These are phyloP conservation scores for Crotalaria pallida DNA, from an alignment of 306 rosid genomes.

Conservation along the genomic window DNA sequence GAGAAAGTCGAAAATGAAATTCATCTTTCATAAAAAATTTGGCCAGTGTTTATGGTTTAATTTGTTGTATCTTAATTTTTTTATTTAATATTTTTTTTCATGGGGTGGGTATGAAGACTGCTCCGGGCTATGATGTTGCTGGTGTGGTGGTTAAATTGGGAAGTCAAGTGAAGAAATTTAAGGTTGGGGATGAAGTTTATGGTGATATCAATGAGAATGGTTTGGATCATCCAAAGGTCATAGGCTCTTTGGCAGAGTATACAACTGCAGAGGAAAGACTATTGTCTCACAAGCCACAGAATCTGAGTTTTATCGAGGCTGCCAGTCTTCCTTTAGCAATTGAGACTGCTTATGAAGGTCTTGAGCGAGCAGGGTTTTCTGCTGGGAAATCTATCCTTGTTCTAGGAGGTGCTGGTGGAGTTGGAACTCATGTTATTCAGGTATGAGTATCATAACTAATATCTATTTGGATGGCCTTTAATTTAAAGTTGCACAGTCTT, in stretches of 20 bases:
- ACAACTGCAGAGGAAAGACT: constrained; percentile 48
- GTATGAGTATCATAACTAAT: neutral
- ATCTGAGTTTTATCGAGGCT: constrained; percentile 56
- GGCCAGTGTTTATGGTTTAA: no score
- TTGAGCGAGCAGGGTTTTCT: constrained; percentile 34
- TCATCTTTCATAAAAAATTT: no score
- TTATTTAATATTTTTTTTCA: neutral
- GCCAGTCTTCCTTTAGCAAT: constrained; percentile 57
- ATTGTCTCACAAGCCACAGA: constrained; percentile 46
- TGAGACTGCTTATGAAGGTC: constrained; percentile 56
- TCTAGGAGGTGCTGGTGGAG: constrained; percentile 74
- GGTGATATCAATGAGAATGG: constrained; percentile 13
- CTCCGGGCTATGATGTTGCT: constrained; percentile 18
- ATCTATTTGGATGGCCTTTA: no score
- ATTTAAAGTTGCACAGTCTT: neutral
- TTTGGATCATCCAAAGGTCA: neutral
- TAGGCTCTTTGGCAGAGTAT: constrained; percentile 17
- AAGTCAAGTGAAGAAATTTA: constrained; percentile 9
- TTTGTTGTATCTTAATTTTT: neutral
- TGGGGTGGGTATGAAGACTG: neutral
- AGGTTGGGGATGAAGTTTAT: constrained; percentile 24
- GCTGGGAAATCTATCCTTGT: constrained; percentile 53
- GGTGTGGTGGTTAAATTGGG: constrained; percentile 20
- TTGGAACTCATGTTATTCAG: constrained; percentile 51
- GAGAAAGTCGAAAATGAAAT: neutral